Base-by-base conservation (phyloP, 2,329 filamentous ascomycete genomes). In the Cytospora mali region DNA sequence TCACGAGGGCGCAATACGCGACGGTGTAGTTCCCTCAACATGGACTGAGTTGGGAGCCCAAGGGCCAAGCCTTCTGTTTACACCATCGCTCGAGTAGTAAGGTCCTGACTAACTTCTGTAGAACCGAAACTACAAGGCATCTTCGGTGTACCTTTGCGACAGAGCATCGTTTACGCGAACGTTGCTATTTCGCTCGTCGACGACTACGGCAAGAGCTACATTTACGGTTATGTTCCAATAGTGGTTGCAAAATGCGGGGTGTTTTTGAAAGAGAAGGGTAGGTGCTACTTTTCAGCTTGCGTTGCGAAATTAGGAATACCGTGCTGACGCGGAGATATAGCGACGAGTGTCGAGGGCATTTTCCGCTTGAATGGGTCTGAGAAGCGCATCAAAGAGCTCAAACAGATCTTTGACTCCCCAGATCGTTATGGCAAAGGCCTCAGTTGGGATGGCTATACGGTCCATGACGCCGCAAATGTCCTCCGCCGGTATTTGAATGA, bases 191-290 rank as follows among this genome's bases (percentile, higher is more conserved):
- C 94, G 25, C 85, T 99, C 29, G 91, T 95, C 68, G 93, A 98
- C 74, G 92, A 94, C 68, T 85, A 95, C 68, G 94, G 94, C 33
- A 88, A 95, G 75, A 97, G 92, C 77, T 98, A 97, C 75, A 97
- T 98, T 59, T 99, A 98, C 75, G 95, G 95, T 72, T 98, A 98
- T 72, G 94, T 99, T 9, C 95, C 95, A 21, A 98, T 99, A 68
- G 94, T 99, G 50, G 94, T 99, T 59, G 95, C 95, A 39, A 99
- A 99, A 76, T 98, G 95, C 75, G 95, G 95, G 66, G 93, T 99
- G 4, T 99, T 93, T 69, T 76, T 99, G 68, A 99, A 99, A 77
- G 95, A 99, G 76, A 97, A 96, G 85, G 95, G 95, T 97, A 76
- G 68, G 85, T 78, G 31, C 48, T 53, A 28, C 39, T 33, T 16